Evolutionary conservation across 495 filamentous ascomycete genomes (phyloP).

Genomic region (Gamarada debralockiae): DNA sequence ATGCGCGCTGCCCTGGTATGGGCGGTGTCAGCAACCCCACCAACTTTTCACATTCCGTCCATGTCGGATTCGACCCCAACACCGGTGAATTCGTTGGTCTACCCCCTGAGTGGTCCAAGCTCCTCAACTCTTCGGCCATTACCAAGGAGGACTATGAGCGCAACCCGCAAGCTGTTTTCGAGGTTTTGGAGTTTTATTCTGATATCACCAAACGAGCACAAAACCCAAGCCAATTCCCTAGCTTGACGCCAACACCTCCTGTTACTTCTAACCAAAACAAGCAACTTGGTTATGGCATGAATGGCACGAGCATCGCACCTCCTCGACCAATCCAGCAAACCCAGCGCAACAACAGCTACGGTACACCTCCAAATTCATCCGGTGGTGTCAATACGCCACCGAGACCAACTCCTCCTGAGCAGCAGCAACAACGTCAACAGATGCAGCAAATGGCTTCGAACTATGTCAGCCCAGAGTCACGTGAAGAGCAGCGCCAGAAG

Average conservation of each 20-base stretch:
- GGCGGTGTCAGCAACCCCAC: conserved; percentile 97
- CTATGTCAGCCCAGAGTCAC: conserved; percentile 36
- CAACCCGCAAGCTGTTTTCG: conserved; percentile 96
- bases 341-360: conserved; percentile 45
- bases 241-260: conserved; percentile 64
- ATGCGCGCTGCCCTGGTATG: conserved; percentile 93
- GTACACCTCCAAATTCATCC: conserved; percentile 23
- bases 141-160: conserved; percentile 97
- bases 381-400: conserved; percentile 23
- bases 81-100: conserved; percentile 91
- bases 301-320: conserved; percentile 70
- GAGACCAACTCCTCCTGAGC: conserved; percentile 38
- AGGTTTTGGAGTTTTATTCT: conserved; percentile 96
- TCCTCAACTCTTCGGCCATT: conserved; percentile 91
- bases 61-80: conserved; percentile 93
- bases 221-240: conserved; percentile 73
- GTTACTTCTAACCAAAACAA: conserved; percentile 54
- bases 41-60: conserved; percentile 93
- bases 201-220: conserved; percentile 87
- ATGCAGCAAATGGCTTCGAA: conserved; percentile 41
- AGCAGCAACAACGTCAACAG: conserved; percentile 36
- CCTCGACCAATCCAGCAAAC: conserved; percentile 63
- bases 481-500: conserved; percentile 33
- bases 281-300: conserved; percentile 58
- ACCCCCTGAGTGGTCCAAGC: conserved; percentile 92